Base-by-base conservation (phyloP, 768 basidiomycete species). In the Strobilomyces dryophilus region DNA sequence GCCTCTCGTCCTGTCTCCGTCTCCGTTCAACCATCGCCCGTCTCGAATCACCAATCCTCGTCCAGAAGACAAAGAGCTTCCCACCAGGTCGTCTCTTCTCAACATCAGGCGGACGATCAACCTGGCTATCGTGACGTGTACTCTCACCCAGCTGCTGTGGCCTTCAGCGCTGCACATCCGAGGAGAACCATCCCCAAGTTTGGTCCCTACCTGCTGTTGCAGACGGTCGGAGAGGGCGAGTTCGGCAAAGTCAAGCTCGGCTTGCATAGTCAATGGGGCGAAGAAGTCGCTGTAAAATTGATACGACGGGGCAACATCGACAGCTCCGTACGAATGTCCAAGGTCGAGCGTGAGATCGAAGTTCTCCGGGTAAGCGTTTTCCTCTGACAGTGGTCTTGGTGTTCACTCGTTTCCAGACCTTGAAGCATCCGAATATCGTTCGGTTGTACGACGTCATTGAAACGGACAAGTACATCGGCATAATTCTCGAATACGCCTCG, bases 191-290 rank as follows among this genome's bases (percentile, higher is more conserved):
- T 93, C 39, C 92, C 92, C 50, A 89, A 87, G 71, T 98, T 99
- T 61, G 97, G 97, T 0, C 93, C 95, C 0, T 99, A 99, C 70
- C 77, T 98, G 10, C 79, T 98, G 36, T 76, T 99, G 17, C 95
- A 98, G 70, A 98, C 97, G 0, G 79, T 99, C 18, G 97, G 97
- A 42, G 95, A 99, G 73, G 95, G 95, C 60, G 95, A 98, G 75
- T 98, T 98, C 66, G 95, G 94, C 43, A 98, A 98, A 70, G 95
- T 98, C 74, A 98, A 98, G 69, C 83, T 98, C n/a, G 95, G 95
- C 6, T 77, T 98, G 48, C 95, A 98, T 63, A 79, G 77, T 60
- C 84, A 89, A 59, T 97, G 89, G 85, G 94, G 92, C 29, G 94
- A 97, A 70, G 95, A 98, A 67, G 95, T 95, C n/a, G 95, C 95